phyloP scores from a whole-genome alignment of 2,329 filamentous ascomycete species.

The Pyrenophora graminea region DNA sequence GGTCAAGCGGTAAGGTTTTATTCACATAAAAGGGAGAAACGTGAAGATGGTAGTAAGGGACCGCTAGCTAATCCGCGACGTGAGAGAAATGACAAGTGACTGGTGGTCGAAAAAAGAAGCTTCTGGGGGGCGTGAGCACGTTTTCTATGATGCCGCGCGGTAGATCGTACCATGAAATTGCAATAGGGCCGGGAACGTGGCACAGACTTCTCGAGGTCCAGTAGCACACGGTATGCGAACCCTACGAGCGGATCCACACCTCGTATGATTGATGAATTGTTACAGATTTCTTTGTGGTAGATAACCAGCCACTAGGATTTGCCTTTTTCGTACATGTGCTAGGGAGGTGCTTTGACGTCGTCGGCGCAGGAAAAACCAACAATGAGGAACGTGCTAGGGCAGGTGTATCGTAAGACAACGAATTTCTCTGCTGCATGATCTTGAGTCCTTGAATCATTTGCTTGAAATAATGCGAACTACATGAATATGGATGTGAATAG shows the following conservation, averaged over 20 bases:
- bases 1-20: neutral
- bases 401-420: slow-evolving; percentile 1
- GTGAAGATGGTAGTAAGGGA: neutral
- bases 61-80: neutral
- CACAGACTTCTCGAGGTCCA: neutral
- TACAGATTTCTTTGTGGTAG: slow-evolving; percentile 8
- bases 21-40: neutral
- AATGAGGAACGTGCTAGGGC: neutral
- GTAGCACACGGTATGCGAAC: neutral
- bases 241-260: slow-evolving; percentile 2
- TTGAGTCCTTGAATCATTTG: neutral
- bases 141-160: slow-evolving; percentile 4
- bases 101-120: neutral
- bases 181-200: neutral
- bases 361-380: neutral
- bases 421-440: slow-evolving; percentile 2
- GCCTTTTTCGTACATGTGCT: neutral
- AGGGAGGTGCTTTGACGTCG: neutral
- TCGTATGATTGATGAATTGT: slow-evolving; percentile 1
- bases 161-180: slow-evolving; percentile 3
- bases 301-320: neutral
- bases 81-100: neutral
- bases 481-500: slow-evolving; percentile 11
- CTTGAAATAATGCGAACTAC: neutral
- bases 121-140: neutral